Evolutionary conservation across 768 basidiomycete species (phyloP).

Genomic region (Boletus subcaerulescens): DNA sequence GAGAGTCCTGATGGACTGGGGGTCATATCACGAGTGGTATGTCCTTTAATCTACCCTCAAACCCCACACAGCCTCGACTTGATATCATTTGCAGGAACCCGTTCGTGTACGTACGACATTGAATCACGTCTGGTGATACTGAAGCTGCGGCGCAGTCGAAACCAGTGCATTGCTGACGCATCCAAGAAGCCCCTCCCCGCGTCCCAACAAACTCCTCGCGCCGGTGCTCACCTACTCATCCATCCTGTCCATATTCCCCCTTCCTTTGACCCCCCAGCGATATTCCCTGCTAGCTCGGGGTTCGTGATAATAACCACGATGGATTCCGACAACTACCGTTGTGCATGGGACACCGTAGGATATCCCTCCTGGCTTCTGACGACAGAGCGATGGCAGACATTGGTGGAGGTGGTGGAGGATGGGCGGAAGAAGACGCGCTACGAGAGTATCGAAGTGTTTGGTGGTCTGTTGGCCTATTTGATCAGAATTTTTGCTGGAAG

Average conservation of each 20-base stretch:
- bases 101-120: slow-evolving; percentile 49
- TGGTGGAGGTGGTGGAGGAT: slow-evolving; percentile 43
- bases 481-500: slow-evolving; percentile 43
- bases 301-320: slow-evolving; percentile 47
- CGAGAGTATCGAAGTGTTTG: slow-evolving; percentile 61
- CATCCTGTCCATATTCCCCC: slow-evolving; percentile 59
- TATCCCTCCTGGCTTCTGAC: slow-evolving; percentile 47
- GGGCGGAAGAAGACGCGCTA: slow-evolving; percentile 54
- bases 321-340: slow-evolving; percentile 52
- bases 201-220: slow-evolving; percentile 47
- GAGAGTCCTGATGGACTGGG: slow-evolving; percentile 58
- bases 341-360: slow-evolving; percentile 50
- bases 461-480: slow-evolving; percentile 52
- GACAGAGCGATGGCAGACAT: slow-evolving; percentile 62
- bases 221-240: slow-evolving; percentile 48
- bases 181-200: slow-evolving; percentile 36
- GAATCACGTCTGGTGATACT: neutral
- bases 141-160: slow-evolving; percentile 38
- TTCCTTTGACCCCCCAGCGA: slow-evolving; percentile 40
- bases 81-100: slow-evolving; percentile 46
- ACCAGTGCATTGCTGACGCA: slow-evolving; percentile 44
- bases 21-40: slow-evolving; percentile 61
- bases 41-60: slow-evolving; percentile 3
- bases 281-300: slow-evolving; percentile 37
- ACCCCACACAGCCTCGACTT: neutral